Base-by-base conservation (phyloP, 768 basidiomycete genomes). In the Serendipita sp. region DNA sequence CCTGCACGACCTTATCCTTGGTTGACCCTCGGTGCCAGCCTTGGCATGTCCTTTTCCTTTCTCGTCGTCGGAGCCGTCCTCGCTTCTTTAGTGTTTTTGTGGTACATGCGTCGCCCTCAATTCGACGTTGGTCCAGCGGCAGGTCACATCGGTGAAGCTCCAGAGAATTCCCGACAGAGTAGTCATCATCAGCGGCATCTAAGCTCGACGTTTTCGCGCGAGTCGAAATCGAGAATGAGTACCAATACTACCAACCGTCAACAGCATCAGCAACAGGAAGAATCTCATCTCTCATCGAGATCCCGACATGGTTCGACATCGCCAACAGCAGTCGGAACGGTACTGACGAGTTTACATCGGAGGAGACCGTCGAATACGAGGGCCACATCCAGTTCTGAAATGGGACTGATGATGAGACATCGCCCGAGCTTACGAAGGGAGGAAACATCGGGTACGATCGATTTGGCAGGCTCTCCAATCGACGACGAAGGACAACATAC, bases 41-140 rank as follows among this genome's bases (percentile, higher is more conserved):
- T 58, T n/a, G 53, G 53, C 20, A 58, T 58, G 53, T 58, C 53
- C 22, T 58, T 58, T n/a, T 58, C 53, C 17, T 58, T 58, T n/a
- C 53, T 58, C 5, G 31, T 28, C 22, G 11, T 58, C 17, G 53
- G 53, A 11, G 11, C 28, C 31, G 3, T 58, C 11, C 53, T 58
- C 31, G 53, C 53, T 33, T 58, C 31, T 22, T 11, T 11, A 7
- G 7, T 58, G 14, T 20, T 13, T 58, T 58, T 24, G 17, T 33
- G 53, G 24, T 14, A 38, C 34, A 38, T 5, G 4, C 34, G 34
- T 38, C 34, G 34, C 14, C 34, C 7, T 38, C 34, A 4, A 38
- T 13, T n/a, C 42, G n/a, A 13, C 13, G 13, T 43, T n/a, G 42
- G n/a, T n/a, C 42, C 13, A 43, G n/a, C 20, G 13, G n/a, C 42